phyloP scores from a whole-genome alignment of 345 rosid genomes.

The Ceriops zippeliana region DNA sequence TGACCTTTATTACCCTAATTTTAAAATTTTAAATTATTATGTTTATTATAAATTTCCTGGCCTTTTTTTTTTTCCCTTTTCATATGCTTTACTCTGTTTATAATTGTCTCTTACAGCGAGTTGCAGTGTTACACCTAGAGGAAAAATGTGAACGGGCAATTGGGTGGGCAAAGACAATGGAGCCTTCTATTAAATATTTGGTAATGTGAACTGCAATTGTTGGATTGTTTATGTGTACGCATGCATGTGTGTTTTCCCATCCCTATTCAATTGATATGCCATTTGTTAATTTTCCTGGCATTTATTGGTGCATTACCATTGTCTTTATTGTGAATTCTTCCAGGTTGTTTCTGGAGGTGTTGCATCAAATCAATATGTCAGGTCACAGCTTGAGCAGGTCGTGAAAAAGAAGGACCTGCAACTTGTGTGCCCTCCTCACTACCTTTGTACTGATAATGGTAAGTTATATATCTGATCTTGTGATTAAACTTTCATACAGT shows the following conservation, averaged over 20 bases:
- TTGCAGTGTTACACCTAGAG: conserved; percentile 90
- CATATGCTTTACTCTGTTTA: background rate
- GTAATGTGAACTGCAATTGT: conserved; percentile 33
- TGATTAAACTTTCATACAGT: background rate
- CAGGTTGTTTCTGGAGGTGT: conserved; percentile 98
- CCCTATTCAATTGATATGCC: background rate
- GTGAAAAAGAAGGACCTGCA: conserved; percentile 59
- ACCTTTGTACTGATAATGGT: conserved; percentile 96
- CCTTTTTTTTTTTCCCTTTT: background rate
- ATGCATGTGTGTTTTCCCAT: background rate
- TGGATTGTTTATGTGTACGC: background rate
- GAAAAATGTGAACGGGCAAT: conserved; percentile 91
- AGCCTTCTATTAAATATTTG: conserved; percentile 76
- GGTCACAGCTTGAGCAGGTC: conserved; percentile 57
- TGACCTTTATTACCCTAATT: conserved; percentile 11
- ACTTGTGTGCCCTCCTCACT: conserved; percentile 86
- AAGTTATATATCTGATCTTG: conserved; percentile 11
- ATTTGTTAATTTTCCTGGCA: conserved; percentile 10
- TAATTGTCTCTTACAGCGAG: conserved; percentile 50
- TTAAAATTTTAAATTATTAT: background rate
- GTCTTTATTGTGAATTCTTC: conserved; percentile 17
- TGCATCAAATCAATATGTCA: conserved; percentile 82
- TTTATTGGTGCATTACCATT: conserved; percentile 6
- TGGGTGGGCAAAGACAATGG: conserved; percentile 82
- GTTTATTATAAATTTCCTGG: background rate